Evolutionary conservation across 164 flowering plant genomes (phyloP).

Genomic region (Annona cherimola): DNA sequence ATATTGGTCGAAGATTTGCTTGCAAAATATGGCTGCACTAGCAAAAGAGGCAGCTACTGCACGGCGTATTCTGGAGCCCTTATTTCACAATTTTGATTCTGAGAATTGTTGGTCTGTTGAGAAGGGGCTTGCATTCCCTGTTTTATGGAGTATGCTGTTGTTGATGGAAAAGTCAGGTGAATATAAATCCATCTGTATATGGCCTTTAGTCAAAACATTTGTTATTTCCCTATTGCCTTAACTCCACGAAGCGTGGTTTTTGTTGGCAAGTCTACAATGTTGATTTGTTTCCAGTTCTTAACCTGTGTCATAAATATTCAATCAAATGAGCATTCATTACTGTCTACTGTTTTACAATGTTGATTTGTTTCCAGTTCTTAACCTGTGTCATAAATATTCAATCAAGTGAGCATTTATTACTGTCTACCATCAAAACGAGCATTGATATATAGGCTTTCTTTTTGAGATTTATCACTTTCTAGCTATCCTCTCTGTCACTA

Average conservation of each 20-base stretch:
- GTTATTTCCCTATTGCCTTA: not conserved
- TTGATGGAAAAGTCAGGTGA: conserved; percentile 74
- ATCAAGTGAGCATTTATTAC: too few relatives aligned
- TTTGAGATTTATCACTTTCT: too few relatives aligned
- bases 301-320: too few relatives aligned
- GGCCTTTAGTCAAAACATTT: not conserved
- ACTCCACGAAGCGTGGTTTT: not conserved
- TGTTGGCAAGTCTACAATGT: too few relatives aligned
- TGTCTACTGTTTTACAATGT: too few relatives aligned
- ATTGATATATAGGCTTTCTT: too few relatives aligned
- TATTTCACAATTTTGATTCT: conserved; percentile 63
- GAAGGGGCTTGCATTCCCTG: conserved; percentile 60
- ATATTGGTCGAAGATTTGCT: conserved; percentile 83
- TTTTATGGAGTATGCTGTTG: conserved; percentile 55
- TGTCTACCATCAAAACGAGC: too few relatives aligned
- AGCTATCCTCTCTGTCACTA: too few relatives aligned
- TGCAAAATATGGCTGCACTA: conserved; percentile 63
- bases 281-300: too few relatives aligned
- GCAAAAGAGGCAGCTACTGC: conserved; percentile 77
- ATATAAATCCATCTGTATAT: not conserved
- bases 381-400: too few relatives aligned
- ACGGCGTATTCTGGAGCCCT: conserved; percentile 82
- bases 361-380: too few relatives aligned
- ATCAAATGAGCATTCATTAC: too few relatives aligned
- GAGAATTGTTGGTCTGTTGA: conserved; percentile 64